phyloP scores from a whole-genome alignment of 441 rosid genomes.

The Erysimum pusillum region DNA sequence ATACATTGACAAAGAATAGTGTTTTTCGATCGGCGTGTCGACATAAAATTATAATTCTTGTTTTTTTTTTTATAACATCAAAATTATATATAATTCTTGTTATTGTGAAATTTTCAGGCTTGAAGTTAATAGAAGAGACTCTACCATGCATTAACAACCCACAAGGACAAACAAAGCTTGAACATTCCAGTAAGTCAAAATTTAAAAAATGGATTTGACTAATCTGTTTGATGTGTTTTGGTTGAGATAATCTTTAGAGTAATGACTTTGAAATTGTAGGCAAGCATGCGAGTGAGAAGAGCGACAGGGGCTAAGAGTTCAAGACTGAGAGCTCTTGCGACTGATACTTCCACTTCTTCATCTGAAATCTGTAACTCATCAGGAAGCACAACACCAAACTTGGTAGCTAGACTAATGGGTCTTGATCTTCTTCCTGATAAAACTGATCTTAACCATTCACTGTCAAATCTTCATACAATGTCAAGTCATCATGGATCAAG shows the following conservation, averaged over 20 bases:
- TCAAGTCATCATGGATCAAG: constrained; percentile 18
- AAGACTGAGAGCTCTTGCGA: constrained; percentile 46
- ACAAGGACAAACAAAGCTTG: constrained; percentile 54
- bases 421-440: constrained; percentile 83
- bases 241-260: background rate
- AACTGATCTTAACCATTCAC: constrained; percentile 47
- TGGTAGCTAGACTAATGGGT: constrained; percentile 97
- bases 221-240: background rate
- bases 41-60: no score
- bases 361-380: constrained; percentile 74
- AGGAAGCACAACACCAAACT: constrained; percentile 78
- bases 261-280: constrained; percentile 48
- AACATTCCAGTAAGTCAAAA: constrained; percentile 58
- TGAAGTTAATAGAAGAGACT: constrained; percentile 62
- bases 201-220: background rate
- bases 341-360: constrained; percentile 50
- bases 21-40: constrained; percentile 37
- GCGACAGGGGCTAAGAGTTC: constrained; percentile 42
- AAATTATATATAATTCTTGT: background rate
- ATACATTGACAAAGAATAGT: constrained; percentile 16
- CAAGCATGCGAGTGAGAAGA: constrained; percentile 71
- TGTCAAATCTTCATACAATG: constrained; percentile 44
- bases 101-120: constrained; percentile 53
- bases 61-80: no score
- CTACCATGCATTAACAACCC: constrained; percentile 47